Evolutionary conservation across 352 stramenopile genomes (phyloP).

Genomic region (Globisporangium lucens): DNA sequence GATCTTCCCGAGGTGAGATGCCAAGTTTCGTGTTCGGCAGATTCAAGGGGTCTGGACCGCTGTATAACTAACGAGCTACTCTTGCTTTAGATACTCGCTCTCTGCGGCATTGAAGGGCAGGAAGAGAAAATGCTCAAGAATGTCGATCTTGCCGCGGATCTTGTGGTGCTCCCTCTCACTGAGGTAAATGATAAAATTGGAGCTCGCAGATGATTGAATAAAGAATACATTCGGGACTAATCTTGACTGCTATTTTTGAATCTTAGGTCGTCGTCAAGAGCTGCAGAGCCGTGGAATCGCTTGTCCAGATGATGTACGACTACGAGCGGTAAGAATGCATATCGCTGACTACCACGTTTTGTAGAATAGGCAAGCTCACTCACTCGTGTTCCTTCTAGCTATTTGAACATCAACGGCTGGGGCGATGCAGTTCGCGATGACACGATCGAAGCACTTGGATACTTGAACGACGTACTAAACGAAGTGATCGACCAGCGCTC

Average conservation of each 20-base stretch:
- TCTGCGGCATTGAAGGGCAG: conserved; percentile 55
- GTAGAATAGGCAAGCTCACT: background rate
- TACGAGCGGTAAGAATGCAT: conserved; percentile 47
- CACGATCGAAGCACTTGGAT: conserved; percentile 68
- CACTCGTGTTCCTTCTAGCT: conserved; percentile 20
- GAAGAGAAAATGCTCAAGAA: conserved; percentile 58
- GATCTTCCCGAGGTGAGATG: conserved; percentile 35
- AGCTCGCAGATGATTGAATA: background rate
- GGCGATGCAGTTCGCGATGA: conserved; percentile 71
- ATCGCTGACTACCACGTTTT: background rate
- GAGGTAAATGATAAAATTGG: conserved; percentile 23
- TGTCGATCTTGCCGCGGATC: conserved; percentile 38
- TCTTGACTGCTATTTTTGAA: background rate
- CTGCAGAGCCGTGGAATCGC: conserved; percentile 50
- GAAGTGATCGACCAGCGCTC: conserved; percentile 70
- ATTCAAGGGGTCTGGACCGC: background rate
- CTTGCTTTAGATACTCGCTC: conserved; percentile 31
- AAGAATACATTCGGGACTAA: background rate
- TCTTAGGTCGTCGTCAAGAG: conserved; percentile 57
- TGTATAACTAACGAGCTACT: background rate
- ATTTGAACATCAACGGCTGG: conserved; percentile 80
- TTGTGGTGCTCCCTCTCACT: conserved; percentile 65
- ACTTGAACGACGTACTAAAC: conserved; percentile 70
- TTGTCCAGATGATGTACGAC: conserved; percentile 80
- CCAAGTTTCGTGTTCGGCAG: background rate